Evolutionary conservation across 495 filamentous ascomycete species (phyloP), one percentile per base, ranked within the genome.

Genomic region (Oidiodendron maius): DNA sequence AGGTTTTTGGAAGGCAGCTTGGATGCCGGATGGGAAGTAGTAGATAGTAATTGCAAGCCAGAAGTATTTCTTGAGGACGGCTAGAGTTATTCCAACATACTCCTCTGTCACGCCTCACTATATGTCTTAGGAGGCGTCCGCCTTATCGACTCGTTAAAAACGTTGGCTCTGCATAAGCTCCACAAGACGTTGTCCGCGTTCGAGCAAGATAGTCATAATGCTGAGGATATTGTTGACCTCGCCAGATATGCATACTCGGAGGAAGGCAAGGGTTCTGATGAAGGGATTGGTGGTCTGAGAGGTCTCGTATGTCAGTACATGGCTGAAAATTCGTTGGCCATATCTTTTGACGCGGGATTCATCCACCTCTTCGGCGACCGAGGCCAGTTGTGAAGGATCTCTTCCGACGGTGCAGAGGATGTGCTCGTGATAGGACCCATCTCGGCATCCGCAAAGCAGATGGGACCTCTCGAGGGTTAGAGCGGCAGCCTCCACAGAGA

Each of bases 61-160:
- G 11, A 16, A 3, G 16, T 6, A 17, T 16, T 17, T 36, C 44
- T 54, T 17, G 40, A 26, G 12, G 11, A 28, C 3, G 10, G 46
- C 44, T 41, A 60, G 40, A 45, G 44, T 40, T 64, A 57, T 40
- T 58, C 49, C 8, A 39, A 54, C 20, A 51, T 58, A 1, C 42
- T 64, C 42, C 58, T 59, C 8, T 51, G 46, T 12, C 61, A 63
- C 35, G 60, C 61, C 11, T 49, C 56, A 10, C 54, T 65, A 0
- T 65, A 61, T 39, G 17, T 45, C 35, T 50, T 65, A 16, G 56
- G 50, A 1, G 26, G 50, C 22, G 18, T 40, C 21, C 39, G 37
- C 18, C 39, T 56, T 5, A 45, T 65, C 16, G 48, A 50, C 18
- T 22, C 45, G 6, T 44, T 63, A 8, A 58, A 61, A 51, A 44